Percentiles rank a stretch among this genome's conserved stretches.
Conservation (phyloP, 768 basidiomycete genomes). For the Atractiella rhizophila region DNA sequence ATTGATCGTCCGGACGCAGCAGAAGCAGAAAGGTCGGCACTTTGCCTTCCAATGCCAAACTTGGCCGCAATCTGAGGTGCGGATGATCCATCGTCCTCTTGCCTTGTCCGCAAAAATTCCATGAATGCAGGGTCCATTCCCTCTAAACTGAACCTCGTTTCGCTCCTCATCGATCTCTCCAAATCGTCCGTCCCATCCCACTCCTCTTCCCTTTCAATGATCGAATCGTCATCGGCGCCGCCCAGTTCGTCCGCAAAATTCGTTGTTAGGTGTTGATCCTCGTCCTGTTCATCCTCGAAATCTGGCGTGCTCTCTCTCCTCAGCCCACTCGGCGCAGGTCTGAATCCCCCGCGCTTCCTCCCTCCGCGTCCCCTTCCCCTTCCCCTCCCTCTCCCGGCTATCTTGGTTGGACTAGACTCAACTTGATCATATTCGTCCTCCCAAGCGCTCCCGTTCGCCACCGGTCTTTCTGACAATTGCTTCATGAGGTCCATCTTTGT, state of each 20-base stretch:
- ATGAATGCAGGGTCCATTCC: slow-evolving; percentile 61
- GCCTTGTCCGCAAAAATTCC: slow-evolving; percentile 38
- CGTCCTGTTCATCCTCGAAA: slow-evolving; percentile 5
- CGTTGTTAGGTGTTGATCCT: not conserved
- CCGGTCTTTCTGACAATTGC: slow-evolving; percentile 27
- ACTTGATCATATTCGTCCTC: slow-evolving; percentile 25
- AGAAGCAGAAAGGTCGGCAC: not conserved
- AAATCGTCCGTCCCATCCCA: not conserved
- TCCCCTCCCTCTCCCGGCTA: not conserved
- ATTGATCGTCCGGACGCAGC: slow-evolving; percentile 5
- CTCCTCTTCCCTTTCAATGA: slow-evolving; percentile 10
- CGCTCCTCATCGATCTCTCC: not conserved
- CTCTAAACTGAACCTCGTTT: not conserved
- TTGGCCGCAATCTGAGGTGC: slow-evolving; percentile 30
- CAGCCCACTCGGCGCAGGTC: not conserved
- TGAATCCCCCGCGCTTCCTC: not conserved
- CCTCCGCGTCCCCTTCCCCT: slow-evolving; percentile 4
- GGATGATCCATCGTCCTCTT: slow-evolving; percentile 20
- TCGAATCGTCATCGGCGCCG: slow-evolving; percentile 7
- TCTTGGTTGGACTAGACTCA: slow-evolving; percentile 19
- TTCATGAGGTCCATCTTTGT: slow-evolving; percentile 41
- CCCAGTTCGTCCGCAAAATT: too few species aligned
- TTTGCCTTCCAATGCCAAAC: not conserved
- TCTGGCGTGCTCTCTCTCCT: not conserved
- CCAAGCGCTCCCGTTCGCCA: slow-evolving; percentile 25